These are phyloP conservation scores for Artomyces pyxidatus DNA, from an alignment of 768 basidiomycete genomes.

Conservation along the genomic window DNA sequence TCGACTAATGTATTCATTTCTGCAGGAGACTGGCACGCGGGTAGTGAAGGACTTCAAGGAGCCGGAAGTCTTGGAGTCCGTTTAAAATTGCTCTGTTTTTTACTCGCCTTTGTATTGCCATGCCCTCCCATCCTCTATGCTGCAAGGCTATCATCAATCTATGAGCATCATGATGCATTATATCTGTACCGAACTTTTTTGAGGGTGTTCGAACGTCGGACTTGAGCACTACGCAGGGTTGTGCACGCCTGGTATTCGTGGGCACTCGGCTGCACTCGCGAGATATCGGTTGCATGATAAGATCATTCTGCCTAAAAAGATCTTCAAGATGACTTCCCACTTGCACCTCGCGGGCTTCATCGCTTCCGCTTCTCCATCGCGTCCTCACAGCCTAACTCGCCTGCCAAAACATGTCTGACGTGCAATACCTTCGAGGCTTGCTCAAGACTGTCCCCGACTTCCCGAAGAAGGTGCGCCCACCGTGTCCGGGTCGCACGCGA, in stretches of 20 bases:
- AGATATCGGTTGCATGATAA: too few species aligned
- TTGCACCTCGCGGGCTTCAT: too few species aligned
- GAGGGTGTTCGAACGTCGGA: neutral
- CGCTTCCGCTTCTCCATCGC: neutral
- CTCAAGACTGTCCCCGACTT: constrained; percentile 67
- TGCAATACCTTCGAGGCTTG: constrained; percentile 57
- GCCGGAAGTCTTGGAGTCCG: constrained; percentile 88
- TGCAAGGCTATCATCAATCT: constrained; percentile 30
- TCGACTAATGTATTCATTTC: constrained; percentile 15
- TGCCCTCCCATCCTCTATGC: constrained; percentile 24
- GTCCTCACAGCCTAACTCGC: neutral
- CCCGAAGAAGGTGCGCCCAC: constrained; percentile 91
- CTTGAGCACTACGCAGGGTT: too few species aligned
- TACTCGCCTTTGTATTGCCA: constrained; percentile 14
- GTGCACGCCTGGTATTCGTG: too few species aligned
- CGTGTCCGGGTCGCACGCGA: constrained; percentile 9
- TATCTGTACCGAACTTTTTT: neutral
- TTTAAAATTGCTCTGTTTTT: constrained; percentile 42
- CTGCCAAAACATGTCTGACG: constrained; percentile 66
- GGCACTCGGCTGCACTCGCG: too few species aligned
- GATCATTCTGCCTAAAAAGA: too few species aligned
- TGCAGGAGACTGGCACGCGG: constrained; percentile 88
- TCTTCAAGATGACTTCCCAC: too few species aligned
- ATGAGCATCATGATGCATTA: constrained; percentile 25
- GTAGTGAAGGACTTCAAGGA: constrained; percentile 97